Evolutionary conservation across 2,329 filamentous ascomycete genomes (phyloP).

Genomic region (Chaetothyriales sp.): DNA sequence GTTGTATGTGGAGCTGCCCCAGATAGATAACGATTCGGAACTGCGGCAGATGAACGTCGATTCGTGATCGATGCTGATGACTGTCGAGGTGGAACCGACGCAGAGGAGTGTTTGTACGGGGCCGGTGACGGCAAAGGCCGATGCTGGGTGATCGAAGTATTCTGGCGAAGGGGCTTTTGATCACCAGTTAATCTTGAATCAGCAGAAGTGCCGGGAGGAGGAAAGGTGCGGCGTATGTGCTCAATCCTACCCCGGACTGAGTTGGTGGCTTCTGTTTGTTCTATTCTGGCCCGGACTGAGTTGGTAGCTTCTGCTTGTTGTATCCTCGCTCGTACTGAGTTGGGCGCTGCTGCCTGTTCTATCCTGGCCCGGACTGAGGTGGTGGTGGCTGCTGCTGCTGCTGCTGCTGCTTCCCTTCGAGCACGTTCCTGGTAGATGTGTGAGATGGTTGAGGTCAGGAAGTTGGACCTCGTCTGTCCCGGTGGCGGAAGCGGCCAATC

Average conservation of each 20-base stretch:
- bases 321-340: too few relatives aligned
- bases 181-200: conserved; percentile 2
- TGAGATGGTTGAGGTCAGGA: conserved; percentile 46
- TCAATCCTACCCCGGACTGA: conserved; percentile 5
- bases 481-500: conserved; percentile 37
- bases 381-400: too few relatives aligned
- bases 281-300: conserved; percentile 5
- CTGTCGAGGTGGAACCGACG: conserved; percentile 1
- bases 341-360: too few relatives aligned
- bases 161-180: background rate
- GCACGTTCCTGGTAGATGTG: conserved; percentile 40
- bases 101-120: conserved; percentile 1
- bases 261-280: conserved; percentile 8
- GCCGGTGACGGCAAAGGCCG: background rate
- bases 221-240: conserved; percentile 1
- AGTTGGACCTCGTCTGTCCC: conserved; percentile 37
- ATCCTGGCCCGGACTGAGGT: conserved; percentile 7
- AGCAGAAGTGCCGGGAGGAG: conserved; percentile 4
- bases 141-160: background rate
- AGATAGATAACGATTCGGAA: conserved; percentile 5
- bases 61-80: conserved; percentile 6
- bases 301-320: too few relatives aligned
- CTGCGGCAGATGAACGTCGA: conserved; percentile 8
- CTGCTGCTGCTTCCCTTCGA: conserved; percentile 9
- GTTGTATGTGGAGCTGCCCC: conserved; percentile 5